Evolutionary conservation across 2,329 filamentous ascomycete species (phyloP), one percentile per base, ranked within the genome.

Genomic region (Teratosphaeria pseudoeucalypti): DNA sequence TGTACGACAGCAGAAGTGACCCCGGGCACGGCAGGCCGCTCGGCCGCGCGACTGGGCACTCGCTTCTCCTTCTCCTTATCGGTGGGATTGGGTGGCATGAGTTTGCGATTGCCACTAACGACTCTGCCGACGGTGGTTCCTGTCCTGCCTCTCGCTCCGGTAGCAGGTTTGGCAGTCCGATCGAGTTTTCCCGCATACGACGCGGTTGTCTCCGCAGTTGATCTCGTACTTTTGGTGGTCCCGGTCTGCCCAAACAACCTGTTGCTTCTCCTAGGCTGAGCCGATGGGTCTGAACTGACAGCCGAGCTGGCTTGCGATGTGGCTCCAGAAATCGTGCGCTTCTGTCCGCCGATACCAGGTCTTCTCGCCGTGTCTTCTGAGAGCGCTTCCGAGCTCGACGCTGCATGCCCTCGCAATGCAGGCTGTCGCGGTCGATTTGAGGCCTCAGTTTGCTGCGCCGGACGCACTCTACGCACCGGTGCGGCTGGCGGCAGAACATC

Each of bases 251-350:
- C 85, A 67, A 89, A 72, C 29, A 79, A 61, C 37, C 78, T 69
- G 52, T 75, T 75, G 61, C 78, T 79, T 60, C 78, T 72, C 52
- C 78, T 68, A 34, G 75, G 75, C 34, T 74, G 75, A 26, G 75
- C 72, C n/a, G 76, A 72, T n/a, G 72, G 71, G 58, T 77, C 75
- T n/a, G 65, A 58, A 3, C 59, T 60, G 12, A 66, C 57, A 23
- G 64, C 63, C n/a, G 71, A 61, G 56, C 66, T 63, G 34, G 70
- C 62, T 52, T 74, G 73, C n/a, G 74, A 69, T 6, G 79, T 77
- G 66, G 95, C 90, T 3, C 92, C 92, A 49, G 92, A 96, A n/a
- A 95, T 83, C 1, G 91, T 96, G 66, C 92, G 85, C 76, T 96
- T 97, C 72, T 91, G 85, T 61, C 92, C 66, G 26, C 64, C 69